Evolutionary conservation across 106 monocot species (phyloP).

Genomic region (Allium sativum): DNA sequence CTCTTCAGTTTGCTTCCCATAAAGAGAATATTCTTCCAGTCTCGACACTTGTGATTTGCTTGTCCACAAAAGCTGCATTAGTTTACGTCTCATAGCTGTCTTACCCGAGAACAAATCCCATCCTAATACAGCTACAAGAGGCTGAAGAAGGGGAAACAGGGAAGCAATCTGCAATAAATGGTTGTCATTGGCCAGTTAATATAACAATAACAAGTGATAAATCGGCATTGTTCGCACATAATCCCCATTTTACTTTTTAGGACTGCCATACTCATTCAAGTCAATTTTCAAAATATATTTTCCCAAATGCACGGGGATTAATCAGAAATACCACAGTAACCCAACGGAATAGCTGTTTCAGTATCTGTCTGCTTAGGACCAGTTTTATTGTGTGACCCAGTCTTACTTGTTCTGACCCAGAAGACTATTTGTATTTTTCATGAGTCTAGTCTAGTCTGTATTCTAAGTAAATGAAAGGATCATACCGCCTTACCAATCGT

Average conservation of each 20-base stretch:
- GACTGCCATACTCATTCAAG: too few relatives aligned
- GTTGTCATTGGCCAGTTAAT: neutral
- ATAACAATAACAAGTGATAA: too few relatives aligned
- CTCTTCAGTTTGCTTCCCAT: conserved; percentile 60
- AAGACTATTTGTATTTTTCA: too few relatives aligned
- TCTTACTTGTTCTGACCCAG: too few relatives aligned
- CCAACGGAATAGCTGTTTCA: too few relatives aligned
- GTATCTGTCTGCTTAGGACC: too few relatives aligned
- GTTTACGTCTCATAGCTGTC: conserved; percentile 50
- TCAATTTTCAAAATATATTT: too few relatives aligned
- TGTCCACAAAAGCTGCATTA: conserved; percentile 76
- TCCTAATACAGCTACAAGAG: conserved; percentile 82
- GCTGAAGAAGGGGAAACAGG: conserved; percentile 89
- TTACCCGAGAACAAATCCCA: conserved; percentile 89
- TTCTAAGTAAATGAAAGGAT: neutral
- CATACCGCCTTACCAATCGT: neutral
- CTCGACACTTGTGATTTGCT: conserved; percentile 74
- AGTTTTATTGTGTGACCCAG: too few relatives aligned
- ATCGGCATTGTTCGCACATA: too few relatives aligned
- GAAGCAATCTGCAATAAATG: conserved; percentile 51
- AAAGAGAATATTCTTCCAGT: conserved; percentile 57
- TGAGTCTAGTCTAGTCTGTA: neutral
- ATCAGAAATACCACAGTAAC: too few relatives aligned
- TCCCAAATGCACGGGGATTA: too few relatives aligned
- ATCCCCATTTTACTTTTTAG: too few relatives aligned